A percentile compares a stretch with the other conserved stretches of the same genome.
phyloP scores from a whole-genome alignment of 176 grass and related monocot species.

The Hyparrhenia diplandra region DNA sequence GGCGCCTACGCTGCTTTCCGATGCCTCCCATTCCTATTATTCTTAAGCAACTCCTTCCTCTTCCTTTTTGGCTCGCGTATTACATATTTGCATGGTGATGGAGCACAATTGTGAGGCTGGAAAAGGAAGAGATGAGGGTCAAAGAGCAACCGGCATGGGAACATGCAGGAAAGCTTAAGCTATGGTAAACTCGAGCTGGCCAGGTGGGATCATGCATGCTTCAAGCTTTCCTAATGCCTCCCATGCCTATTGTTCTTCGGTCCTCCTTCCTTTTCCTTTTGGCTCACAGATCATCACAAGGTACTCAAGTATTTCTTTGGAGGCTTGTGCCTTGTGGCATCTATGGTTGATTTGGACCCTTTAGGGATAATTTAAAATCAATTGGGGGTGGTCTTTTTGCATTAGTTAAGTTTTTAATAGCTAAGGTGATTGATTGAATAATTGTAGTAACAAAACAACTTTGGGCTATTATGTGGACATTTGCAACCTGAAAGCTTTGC shows the following conservation, averaged over 20 bases:
- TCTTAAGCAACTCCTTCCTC: slow-evolving; percentile 33
- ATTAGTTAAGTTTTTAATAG: too few relatives aligned
- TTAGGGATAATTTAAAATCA: too few relatives aligned
- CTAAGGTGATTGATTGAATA: neutral
- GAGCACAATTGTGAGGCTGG: neutral
- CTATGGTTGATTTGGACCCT: too few relatives aligned
- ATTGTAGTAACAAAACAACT: neutral
- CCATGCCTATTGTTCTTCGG: neutral
- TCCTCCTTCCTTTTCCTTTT: neutral
- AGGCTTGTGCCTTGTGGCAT: too few relatives aligned
- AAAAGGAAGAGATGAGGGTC: slow-evolving; percentile 23
- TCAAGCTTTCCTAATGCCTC: slow-evolving; percentile 16
- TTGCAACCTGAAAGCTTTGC: neutral
- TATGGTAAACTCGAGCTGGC: neutral
- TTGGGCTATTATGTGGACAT: neutral
- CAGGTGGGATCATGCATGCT: neutral
- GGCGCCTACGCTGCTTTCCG: neutral
- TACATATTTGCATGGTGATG: neutral
- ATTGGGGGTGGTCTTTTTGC: too few relatives aligned
- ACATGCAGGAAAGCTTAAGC: slow-evolving; percentile 14
- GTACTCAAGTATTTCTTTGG: neutral
- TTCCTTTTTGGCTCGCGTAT: slow-evolving; percentile 1
- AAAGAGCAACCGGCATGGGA: slow-evolving; percentile 15
- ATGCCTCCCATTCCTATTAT: slow-evolving; percentile 47
- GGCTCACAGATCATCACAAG: neutral